Percentiles rank a stretch among this genome's conserved stretches.
Evolutionary conservation across 768 basidiomycete species (phyloP).

Genomic region (Pisolithus tinctorius): DNA sequence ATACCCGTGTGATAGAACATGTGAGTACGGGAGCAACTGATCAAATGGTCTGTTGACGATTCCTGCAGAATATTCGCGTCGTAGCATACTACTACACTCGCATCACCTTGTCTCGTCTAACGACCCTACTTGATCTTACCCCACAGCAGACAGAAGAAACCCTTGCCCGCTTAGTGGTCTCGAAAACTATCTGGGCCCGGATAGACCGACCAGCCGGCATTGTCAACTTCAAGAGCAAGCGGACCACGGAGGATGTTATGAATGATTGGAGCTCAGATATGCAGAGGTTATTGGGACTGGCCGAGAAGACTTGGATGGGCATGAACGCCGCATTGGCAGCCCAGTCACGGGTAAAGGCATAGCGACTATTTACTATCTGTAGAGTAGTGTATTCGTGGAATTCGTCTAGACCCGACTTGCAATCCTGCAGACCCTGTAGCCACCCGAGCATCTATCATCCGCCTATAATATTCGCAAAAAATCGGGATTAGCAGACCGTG

Average conservation of each 20-base stretch:
- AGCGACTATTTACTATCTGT: slow-evolving; percentile 11
- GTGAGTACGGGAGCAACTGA: slow-evolving; percentile 40
- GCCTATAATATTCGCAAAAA: slow-evolving; percentile 4
- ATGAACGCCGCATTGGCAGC: slow-evolving; percentile 88
- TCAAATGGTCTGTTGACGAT: slow-evolving; percentile 2
- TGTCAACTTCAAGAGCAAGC: slow-evolving; percentile 79
- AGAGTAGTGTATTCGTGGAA: slow-evolving; percentile 8
- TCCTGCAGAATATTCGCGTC: slow-evolving; percentile 83
- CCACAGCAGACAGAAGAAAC: slow-evolving; percentile 80
- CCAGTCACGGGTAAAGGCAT: slow-evolving; percentile 54
- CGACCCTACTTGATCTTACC: slow-evolving; percentile 80
- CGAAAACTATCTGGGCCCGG: slow-evolving; percentile 88
- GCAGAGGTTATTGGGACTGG: slow-evolving; percentile 81
- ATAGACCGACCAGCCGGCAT: slow-evolving; percentile 89
- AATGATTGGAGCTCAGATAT: slow-evolving; percentile 99
- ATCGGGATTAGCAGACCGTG: slow-evolving; percentile 5
- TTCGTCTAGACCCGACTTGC: background rate
- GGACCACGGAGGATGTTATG: slow-evolving; percentile 86
- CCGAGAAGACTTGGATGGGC: slow-evolving; percentile 99
- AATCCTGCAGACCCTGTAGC: background rate
- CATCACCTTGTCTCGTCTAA: slow-evolving; percentile 78
- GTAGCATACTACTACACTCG: slow-evolving; percentile 93
- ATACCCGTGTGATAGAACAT: slow-evolving; percentile 94
- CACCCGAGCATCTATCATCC: background rate
- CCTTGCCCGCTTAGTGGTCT: slow-evolving; percentile 84